Evolutionary conservation across 768 basidiomycete genomes (phyloP), one percentile per base, ranked within the genome.

Genomic region (Suillus spraguei): DNA sequence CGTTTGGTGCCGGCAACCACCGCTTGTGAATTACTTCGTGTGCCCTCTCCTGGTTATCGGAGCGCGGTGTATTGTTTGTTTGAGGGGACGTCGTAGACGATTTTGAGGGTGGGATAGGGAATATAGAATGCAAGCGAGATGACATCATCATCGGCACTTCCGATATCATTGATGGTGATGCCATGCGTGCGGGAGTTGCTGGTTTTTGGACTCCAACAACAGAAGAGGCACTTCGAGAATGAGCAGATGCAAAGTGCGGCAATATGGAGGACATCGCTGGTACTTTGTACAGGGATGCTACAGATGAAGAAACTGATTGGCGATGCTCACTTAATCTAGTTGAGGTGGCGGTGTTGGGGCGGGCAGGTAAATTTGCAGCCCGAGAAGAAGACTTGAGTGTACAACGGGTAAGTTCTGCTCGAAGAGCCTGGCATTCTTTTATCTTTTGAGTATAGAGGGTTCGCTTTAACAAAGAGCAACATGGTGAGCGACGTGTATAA

Each of bases 341-440:
- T 17, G 76, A 71, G 9, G 68, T 71, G 22, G 65, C 63, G 52
- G 76, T 76, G 50, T 67, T 60, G 33, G 70, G 72, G 3, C 73
- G 74, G 3, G 62, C 54, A 7, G 74, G 74, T 3, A 70, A 67
- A 16, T 68, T 52, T 3, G 68, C 65, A 24, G 71, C 68, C 11
- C 5, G 32, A 33, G 67, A 20, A 13, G 76, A 62, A 2, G 76
- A 73, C 54, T 76, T 75, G 16, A 75, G 65, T 20, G 67, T 84
- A 66, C 81, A 71, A 58, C 88, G 84, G 75, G 76, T 85, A 61
- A 89, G 75, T 76, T 92, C 90, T 62, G 82, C 81, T 60, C 86
- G 86, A 49, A 91, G 81, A 68, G 81, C 81, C 71, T 88, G 87
- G 71, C 82, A 86, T 77, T 91, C 90, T 77, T 87, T 87, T 61